Conservation (phyloP, 371 early-diverging fungal species). For the Amoeboradix gromovi region DNA sequence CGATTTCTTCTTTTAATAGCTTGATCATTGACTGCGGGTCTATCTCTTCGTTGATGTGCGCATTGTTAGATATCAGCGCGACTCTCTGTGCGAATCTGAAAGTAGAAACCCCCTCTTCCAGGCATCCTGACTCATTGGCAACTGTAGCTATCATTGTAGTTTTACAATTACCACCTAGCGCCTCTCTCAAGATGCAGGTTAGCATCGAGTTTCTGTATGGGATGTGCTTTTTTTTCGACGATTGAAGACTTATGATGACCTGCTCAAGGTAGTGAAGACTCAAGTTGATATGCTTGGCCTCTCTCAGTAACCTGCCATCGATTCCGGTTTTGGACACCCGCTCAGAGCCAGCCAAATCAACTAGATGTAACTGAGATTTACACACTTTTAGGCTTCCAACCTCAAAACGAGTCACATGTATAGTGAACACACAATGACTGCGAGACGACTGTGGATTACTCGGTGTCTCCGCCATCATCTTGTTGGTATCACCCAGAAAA, state of each 20-base stretch:
- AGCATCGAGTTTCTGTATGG: conserved; percentile 42
- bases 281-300: conserved; percentile 34
- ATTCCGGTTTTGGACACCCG: conserved; percentile 19
- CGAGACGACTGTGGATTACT: conserved; percentile 32
- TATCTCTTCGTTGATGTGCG: conserved; percentile 20
- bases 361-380: conserved; percentile 25
- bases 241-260: conserved; percentile 31
- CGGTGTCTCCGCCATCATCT: conserved; percentile 30
- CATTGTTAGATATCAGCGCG: conserved; percentile 19
- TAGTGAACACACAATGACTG: conserved; percentile 28
- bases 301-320: conserved; percentile 21
- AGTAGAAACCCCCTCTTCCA: conserved; percentile 27
- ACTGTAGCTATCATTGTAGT: conserved; percentile 33
- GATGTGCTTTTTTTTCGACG: conserved; percentile 21
- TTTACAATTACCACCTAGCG: conserved; percentile 35
- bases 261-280: conserved; percentile 34
- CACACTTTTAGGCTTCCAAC: conserved; percentile 14
- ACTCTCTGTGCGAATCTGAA: conserved; percentile 29
- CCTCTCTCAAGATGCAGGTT: conserved; percentile 32
- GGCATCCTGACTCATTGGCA: conserved; percentile 17
- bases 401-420: conserved; percentile 11
- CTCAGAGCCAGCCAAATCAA: conserved; percentile 47
- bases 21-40: conserved; percentile 21
- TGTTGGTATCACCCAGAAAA: conserved; percentile 24
- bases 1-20: conserved; percentile 15